Evolutionary conservation across 1,284 basidiomycete species (phyloP).

Genomic region (Coniferiporia sulphurascens): DNA sequence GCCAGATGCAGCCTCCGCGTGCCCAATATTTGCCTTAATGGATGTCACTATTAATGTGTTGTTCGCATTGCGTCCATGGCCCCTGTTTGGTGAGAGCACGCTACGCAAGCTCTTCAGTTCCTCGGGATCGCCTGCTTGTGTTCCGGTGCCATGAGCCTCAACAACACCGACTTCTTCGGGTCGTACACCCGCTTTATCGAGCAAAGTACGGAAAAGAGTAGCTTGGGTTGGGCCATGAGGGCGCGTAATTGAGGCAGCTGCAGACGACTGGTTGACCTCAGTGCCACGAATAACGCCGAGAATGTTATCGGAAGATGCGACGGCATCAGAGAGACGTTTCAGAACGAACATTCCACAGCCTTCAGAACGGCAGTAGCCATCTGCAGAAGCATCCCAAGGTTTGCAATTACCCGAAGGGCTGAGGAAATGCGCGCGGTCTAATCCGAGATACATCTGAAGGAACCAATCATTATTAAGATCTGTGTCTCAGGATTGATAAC

Average conservation of each 20-base stretch:
- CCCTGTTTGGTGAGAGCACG: slow-evolving; percentile 39
- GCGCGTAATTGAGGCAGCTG: slow-evolving; percentile 62
- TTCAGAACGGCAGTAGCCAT: slow-evolving; percentile 70
- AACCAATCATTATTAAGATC: slow-evolving; percentile 1
- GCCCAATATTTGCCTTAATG: slow-evolving; percentile 69
- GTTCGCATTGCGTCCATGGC: slow-evolving; percentile 27
- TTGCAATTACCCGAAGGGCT: slow-evolving; percentile 64
- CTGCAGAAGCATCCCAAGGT: slow-evolving; percentile 63
- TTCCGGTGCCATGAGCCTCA: slow-evolving; percentile 70
- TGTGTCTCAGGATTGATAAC: not conserved
- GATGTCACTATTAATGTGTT: slow-evolving; percentile 62
- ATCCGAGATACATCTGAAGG: slow-evolving; percentile 59
- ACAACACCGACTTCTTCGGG: slow-evolving; percentile 50
- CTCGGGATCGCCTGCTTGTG: slow-evolving; percentile 62
- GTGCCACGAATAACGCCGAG: slow-evolving; percentile 62
- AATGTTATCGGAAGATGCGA: slow-evolving; percentile 59
- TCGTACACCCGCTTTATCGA: slow-evolving; percentile 42
- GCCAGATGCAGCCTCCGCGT: slow-evolving; percentile 71
- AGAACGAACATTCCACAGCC: slow-evolving; percentile 65
- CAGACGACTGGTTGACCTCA: slow-evolving; percentile 66
- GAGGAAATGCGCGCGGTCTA: slow-evolving; percentile 66
- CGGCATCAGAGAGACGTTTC: slow-evolving; percentile 62
- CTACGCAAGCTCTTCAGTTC: slow-evolving; percentile 58
- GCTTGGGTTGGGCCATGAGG: slow-evolving; percentile 61
- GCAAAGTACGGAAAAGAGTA: slow-evolving; percentile 44